Percentiles rank a stretch among this genome's conserved stretches.
Evolutionary conservation across 2,329 filamentous ascomycete species (phyloP).

Genomic region (Pseudogymnoascus sp.): DNA sequence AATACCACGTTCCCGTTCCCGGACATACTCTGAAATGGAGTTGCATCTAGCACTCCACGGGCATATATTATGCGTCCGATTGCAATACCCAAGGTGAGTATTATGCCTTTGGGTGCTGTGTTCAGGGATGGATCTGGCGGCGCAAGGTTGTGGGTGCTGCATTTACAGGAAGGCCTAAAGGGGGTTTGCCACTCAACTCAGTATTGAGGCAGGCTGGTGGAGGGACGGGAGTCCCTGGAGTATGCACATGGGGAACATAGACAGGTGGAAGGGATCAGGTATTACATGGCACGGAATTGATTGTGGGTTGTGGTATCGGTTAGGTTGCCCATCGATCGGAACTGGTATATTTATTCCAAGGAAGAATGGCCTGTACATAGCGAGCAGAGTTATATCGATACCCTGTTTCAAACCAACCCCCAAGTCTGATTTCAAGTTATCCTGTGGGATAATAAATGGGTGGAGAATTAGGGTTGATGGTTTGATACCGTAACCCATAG

Average conservation of each 20-base stretch:
- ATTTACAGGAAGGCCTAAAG: background rate
- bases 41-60: background rate
- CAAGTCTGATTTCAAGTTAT: background rate
- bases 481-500: background rate
- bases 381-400: slow-evolving; percentile 5
- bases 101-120: background rate
- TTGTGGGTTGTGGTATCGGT: background rate
- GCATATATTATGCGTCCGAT: background rate
- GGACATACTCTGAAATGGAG: background rate
- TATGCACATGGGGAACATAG: background rate
- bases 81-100: background rate
- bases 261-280: background rate
- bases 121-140: background rate
- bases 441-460: slow-evolving; percentile 6
- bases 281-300: background rate
- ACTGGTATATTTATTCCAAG: background rate
- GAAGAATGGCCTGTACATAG: background rate
- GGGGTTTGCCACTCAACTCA: background rate
- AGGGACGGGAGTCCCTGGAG: background rate
- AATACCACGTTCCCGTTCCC: background rate
- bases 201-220: background rate
- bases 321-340: background rate
- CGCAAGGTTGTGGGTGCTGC: background rate
- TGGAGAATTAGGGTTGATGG: background rate
- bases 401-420: background rate